Conservation (phyloP, 169 alveolate species). For the Perkinsus olseni region DNA sequence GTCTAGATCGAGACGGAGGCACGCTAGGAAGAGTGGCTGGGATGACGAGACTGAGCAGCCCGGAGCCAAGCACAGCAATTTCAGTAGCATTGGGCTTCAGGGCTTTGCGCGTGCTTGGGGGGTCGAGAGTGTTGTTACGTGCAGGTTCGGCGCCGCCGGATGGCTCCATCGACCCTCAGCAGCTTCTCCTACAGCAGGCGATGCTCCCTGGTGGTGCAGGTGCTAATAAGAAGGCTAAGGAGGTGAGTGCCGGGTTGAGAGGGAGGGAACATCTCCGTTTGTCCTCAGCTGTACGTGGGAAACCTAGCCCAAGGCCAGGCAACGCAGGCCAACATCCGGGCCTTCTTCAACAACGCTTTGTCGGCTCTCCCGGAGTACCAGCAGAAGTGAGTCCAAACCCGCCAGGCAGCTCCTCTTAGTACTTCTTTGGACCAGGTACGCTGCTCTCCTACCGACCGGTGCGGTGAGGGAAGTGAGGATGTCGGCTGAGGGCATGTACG, state of each 20-base stretch:
- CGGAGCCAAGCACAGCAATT: neutral
- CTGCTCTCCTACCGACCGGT: neutral
- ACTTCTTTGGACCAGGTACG: neutral
- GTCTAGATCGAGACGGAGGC: neutral
- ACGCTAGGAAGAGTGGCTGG: neutral
- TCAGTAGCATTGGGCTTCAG: neutral
- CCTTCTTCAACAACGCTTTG: neutral
- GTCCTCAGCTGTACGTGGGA: neutral
- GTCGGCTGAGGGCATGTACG: neutral
- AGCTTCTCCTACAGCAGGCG: neutral
- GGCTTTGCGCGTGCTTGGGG: neutral
- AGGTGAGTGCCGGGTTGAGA: neutral
- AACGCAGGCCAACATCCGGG: neutral
- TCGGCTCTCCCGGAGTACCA: neutral
- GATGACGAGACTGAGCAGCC: neutral
- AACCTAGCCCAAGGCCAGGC: neutral
- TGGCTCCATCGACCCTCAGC: neutral
- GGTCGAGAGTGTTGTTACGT: neutral
- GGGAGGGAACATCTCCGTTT: neutral
- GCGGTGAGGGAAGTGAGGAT: neutral
- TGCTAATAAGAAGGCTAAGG: neutral
- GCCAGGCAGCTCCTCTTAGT: no score
- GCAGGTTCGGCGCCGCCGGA: neutral
- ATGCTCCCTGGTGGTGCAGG: neutral
- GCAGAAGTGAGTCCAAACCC: neutral